Evolutionary conservation across 1,284 basidiomycete genomes (phyloP).

Genomic region (Apiotrichum akiyoshidainum): DNA sequence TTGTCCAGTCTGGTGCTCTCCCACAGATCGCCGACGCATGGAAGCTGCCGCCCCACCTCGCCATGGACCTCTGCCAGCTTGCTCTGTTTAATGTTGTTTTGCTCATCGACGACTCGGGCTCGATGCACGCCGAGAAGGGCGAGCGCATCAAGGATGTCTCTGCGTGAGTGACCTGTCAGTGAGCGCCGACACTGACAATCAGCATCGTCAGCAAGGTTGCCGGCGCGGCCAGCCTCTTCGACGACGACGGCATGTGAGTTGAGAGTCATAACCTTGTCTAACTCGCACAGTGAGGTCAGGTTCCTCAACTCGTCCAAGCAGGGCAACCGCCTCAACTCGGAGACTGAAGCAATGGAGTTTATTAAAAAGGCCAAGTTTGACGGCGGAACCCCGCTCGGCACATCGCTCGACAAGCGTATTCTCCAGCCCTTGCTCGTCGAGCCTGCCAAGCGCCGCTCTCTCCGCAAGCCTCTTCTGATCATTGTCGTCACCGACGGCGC

Average conservation of each 20-base stretch:
- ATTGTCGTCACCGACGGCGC: slow-evolving; percentile 47
- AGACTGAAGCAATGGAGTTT: slow-evolving; percentile 36
- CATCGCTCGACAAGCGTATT: slow-evolving; percentile 5
- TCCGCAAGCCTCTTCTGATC: slow-evolving; percentile 23
- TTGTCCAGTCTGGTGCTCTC: slow-evolving; percentile 40
- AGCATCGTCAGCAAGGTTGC: slow-evolving; percentile 49
- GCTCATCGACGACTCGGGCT: slow-evolving; percentile 50
- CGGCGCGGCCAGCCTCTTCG: slow-evolving; percentile 50
- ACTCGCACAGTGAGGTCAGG: slow-evolving; percentile 32
- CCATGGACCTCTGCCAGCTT: slow-evolving; percentile 50
- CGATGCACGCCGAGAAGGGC: slow-evolving; percentile 48
- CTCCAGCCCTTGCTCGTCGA: slow-evolving; percentile 11
- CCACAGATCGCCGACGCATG: slow-evolving; percentile 47
- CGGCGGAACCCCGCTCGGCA: slow-evolving; percentile 29
- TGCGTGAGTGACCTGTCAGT: slow-evolving; percentile 26
- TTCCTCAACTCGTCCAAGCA: slow-evolving; percentile 52
- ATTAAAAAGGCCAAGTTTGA: slow-evolving; percentile 32
- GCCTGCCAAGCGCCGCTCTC: slow-evolving; percentile 2
- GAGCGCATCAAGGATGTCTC: slow-evolving; percentile 51
- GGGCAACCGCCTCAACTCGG: slow-evolving; percentile 50
- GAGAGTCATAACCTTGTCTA: background rate
- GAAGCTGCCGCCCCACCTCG: slow-evolving; percentile 51
- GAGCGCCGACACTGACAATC: background rate
- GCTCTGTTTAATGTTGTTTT: slow-evolving; percentile 49
- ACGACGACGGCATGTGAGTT: slow-evolving; percentile 48